Conservation (phyloP, 75 land plant genomes). For the Selaginella tamariscina region DNA sequence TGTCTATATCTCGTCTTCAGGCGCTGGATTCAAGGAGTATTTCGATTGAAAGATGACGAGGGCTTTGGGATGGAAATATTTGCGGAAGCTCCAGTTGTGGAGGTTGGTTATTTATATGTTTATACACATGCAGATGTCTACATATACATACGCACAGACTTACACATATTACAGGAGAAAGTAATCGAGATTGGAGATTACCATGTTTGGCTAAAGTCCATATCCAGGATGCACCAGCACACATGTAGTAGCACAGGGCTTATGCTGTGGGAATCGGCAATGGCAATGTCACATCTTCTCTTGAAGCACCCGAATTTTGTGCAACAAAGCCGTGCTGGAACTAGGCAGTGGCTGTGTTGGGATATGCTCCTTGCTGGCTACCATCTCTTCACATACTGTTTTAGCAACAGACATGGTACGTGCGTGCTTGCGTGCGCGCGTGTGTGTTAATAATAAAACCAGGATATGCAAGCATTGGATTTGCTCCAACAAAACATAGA, state of each 20-base stretch:
- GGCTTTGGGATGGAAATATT: slow-evolving; percentile 51
- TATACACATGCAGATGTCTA: too few species aligned
- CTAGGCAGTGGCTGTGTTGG: slow-evolving; percentile 83
- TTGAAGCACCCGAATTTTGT: slow-evolving; percentile 42
- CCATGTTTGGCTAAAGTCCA: slow-evolving; percentile 37
- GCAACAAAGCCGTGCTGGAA: slow-evolving; percentile 59
- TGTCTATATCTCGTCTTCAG: slow-evolving; percentile 28
- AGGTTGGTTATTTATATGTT: slow-evolving; percentile 38
- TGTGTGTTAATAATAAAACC: too few species aligned
- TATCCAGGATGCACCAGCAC: slow-evolving; percentile 69
- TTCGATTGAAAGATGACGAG: slow-evolving; percentile 29
- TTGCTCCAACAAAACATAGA: slow-evolving; percentile 48
- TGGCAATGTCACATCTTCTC: slow-evolving; percentile 48
- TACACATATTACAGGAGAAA: slow-evolving; percentile 26
- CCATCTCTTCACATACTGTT: slow-evolving; percentile 37
- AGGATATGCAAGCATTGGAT: slow-evolving; percentile 45
- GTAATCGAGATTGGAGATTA: slow-evolving; percentile 28
- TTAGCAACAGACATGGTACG: slow-evolving; percentile 92
- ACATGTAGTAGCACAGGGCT: slow-evolving; percentile 84
- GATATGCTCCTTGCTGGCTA: slow-evolving; percentile 75
- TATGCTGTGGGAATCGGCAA: slow-evolving; percentile 96
- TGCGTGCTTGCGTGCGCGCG: too few species aligned
- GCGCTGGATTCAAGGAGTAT: slow-evolving; percentile 93
- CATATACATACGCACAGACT: too few species aligned
- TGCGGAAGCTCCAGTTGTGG: slow-evolving; percentile 34